Percentiles rank a stretch among this genome's conserved stretches.
phyloP scores from a whole-genome alignment of 345 rosid species.

The Ricinus communis region DNA sequence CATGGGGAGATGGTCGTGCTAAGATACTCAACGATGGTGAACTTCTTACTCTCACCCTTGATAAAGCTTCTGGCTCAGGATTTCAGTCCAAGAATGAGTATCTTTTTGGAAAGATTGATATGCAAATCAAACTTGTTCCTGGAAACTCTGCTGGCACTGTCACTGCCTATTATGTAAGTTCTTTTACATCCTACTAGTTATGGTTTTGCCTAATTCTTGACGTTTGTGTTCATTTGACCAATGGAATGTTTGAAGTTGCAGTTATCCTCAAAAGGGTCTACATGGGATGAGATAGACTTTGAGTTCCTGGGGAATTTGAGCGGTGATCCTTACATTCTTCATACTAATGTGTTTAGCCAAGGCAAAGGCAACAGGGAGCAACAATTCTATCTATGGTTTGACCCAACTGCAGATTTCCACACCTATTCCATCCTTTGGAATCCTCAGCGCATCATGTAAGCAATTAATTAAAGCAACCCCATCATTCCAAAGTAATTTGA shows the following conservation, averaged over 20 bases:
- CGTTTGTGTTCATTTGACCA: too few species aligned
- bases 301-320: constrained; percentile 51
- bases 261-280: background rate
- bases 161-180: background rate
- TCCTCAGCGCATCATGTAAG: constrained; percentile 54
- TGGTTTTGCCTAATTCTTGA: too few species aligned
- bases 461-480: too few species aligned
- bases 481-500: too few species aligned
- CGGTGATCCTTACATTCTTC: constrained; percentile 61
- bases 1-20: background rate
- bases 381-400: constrained; percentile 73
- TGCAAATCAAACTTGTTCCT: background rate
- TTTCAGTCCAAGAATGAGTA: too few species aligned
- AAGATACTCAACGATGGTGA: background rate
- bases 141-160: background rate
- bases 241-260: background rate
- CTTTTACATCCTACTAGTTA: background rate
- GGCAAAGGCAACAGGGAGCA: constrained; percentile 73
- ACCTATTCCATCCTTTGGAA: constrained; percentile 77
- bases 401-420: constrained; percentile 66
- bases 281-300: background rate
- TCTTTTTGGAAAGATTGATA: too few species aligned
- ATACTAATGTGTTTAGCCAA: constrained; percentile 61
- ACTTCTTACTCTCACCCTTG: background rate
- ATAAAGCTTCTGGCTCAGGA: background rate